Percentiles rank a stretch among this genome's conserved stretches.
Conservation (phyloP, 768 basidiomycete species). For the Heimioporus sp. region DNA sequence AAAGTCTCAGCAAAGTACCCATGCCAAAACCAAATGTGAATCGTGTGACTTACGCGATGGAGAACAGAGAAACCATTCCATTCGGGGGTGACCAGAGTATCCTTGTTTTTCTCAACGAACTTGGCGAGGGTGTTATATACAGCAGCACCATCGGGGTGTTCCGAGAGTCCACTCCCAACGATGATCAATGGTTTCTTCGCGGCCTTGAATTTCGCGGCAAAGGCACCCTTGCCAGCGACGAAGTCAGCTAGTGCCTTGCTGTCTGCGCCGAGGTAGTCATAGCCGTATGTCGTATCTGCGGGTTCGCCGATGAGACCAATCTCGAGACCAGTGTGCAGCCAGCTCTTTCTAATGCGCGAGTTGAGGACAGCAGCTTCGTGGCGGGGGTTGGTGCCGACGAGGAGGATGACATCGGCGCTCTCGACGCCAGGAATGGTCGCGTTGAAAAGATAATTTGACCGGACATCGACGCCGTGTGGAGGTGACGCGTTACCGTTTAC, state of each 20-base stretch:
- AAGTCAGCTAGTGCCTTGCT: conserved; percentile 76
- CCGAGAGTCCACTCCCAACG: conserved; percentile 82
- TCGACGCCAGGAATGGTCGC: conserved; percentile 88
- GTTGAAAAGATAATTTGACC: conserved; percentile 97
- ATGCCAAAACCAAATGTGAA: background rate
- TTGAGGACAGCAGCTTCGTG: conserved; percentile 98
- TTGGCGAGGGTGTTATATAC: conserved; percentile 75
- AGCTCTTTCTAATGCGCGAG: conserved; percentile 93
- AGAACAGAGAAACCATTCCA: conserved; percentile 96
- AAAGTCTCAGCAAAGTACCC: background rate
- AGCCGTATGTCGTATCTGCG: conserved; percentile 89
- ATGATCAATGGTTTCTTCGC: conserved; percentile 93
- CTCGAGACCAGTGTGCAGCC: conserved; percentile 84
- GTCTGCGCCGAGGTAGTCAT: conserved; percentile 83
- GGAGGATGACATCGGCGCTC: conserved; percentile 86
- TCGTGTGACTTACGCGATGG: conserved; percentile 64
- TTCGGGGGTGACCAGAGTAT: conserved; percentile 73
- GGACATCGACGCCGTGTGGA: conserved; percentile 80
- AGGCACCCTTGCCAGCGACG: conserved; percentile 71
- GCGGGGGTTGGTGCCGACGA: conserved; percentile 94
- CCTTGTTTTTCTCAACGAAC: conserved; percentile 78
- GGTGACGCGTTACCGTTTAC: conserved; percentile 65
- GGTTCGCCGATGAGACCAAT: conserved; percentile 89
- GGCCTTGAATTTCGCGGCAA: conserved; percentile 81
- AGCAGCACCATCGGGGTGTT: conserved; percentile 81